Conservation (phyloP, 768 basidiomycete genomes). For the Nevesoporus exiguus region DNA sequence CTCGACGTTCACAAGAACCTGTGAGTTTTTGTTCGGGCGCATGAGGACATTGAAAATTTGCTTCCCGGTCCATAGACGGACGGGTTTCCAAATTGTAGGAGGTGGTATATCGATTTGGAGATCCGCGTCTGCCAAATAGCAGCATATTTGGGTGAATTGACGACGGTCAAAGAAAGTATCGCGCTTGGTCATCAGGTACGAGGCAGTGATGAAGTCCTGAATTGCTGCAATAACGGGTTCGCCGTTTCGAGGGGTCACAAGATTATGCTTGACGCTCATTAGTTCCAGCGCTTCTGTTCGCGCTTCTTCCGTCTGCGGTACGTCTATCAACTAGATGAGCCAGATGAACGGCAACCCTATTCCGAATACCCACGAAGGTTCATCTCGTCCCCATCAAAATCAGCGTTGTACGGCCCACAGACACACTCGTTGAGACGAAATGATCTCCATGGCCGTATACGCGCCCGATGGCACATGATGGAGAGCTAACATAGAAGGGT, state of each 20-base stretch:
- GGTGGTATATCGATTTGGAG: conserved; percentile 94
- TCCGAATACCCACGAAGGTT: conserved; percentile 74
- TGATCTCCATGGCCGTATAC: conserved; percentile 95
- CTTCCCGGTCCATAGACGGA: conserved; percentile 95
- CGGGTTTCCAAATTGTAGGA: conserved; percentile 91
- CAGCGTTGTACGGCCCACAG: conserved; percentile 97
- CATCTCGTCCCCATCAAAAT: conserved; percentile 99
- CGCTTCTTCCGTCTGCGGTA: conserved; percentile 98
- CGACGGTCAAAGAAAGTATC: conserved; percentile 92
- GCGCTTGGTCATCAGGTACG: conserved; percentile 89
- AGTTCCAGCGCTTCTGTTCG: conserved; percentile 94
- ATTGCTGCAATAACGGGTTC: conserved; percentile 99
- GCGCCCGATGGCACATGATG: conserved; percentile 98
- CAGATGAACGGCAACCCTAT: neutral
- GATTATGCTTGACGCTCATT: conserved; percentile 95
- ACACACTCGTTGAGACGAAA: conserved; percentile 99
- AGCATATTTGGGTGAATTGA: conserved; percentile 95
- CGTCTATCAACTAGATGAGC: conserved; percentile 51
- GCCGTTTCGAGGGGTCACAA: conserved; percentile 97
- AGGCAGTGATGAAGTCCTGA: conserved; percentile 99
- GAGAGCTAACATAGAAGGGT: conserved; percentile 59
- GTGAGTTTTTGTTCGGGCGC: conserved; percentile 82
- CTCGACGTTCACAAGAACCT: conserved; percentile 91
- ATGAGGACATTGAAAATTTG: conserved; percentile 98
- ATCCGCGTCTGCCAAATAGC: conserved; percentile 88